Conservation (phyloP, 352 stramenopile species). For the Globisporangium solare region DNA sequence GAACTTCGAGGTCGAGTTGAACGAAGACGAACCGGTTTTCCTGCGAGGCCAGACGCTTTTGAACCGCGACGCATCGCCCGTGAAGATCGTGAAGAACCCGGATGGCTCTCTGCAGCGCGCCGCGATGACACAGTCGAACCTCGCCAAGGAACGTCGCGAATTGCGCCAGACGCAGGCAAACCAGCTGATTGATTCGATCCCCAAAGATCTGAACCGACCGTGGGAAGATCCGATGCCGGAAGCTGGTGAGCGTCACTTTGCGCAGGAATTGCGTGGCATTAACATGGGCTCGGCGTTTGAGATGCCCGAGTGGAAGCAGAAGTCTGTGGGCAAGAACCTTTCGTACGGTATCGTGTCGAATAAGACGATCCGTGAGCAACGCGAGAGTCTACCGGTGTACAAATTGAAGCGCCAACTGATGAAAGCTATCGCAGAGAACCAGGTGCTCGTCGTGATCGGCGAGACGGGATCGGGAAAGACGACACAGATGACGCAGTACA, state of each 20-base stretch:
- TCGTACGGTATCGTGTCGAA: constrained; percentile 96
- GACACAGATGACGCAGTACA: constrained; percentile 99
- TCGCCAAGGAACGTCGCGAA: constrained; percentile 97
- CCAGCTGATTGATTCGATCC: constrained; percentile 95
- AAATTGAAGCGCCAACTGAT: constrained; percentile 96
- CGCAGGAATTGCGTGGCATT: constrained; percentile 92
- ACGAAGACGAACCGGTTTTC: constrained; percentile 97
- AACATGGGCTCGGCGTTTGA: constrained; percentile 90
- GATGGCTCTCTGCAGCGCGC: constrained; percentile 97
- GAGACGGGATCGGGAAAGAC: constrained; percentile 99
- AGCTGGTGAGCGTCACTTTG: constrained; percentile 96
- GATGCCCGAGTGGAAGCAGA: constrained; percentile 97
- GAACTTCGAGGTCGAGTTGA: constrained; percentile 94
- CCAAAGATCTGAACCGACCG: constrained; percentile 97
- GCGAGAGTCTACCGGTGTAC: constrained; percentile 95
- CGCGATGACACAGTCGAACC: constrained; percentile 94
- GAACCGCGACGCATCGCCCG: constrained; percentile 90
- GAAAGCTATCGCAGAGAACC: constrained; percentile 93
- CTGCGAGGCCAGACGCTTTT: constrained; percentile 92
- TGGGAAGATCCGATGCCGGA: constrained; percentile 99
- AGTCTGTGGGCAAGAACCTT: constrained; percentile 95
- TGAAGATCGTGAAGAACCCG: constrained; percentile 99
- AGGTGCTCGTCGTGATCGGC: constrained; percentile 98
- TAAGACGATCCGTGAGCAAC: constrained; percentile 95
- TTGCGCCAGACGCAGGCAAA: constrained; percentile 96